Evolutionary conservation across 495 filamentous ascomycete genomes (phyloP), one percentile per base, ranked within the genome.

Genomic region (Tuber umbilicatum): DNA sequence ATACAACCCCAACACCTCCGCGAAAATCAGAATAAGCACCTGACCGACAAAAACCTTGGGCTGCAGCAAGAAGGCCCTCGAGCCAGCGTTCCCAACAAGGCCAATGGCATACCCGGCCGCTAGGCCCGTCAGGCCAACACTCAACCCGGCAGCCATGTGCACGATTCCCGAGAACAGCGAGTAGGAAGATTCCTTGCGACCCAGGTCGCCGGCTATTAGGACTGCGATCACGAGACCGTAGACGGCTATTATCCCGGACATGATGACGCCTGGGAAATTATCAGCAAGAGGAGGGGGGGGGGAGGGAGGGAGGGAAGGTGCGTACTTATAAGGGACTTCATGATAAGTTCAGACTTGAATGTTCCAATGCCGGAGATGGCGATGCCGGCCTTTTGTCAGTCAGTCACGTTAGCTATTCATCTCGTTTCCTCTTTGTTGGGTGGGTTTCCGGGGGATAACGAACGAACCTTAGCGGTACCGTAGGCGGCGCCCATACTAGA

Each of bases 211-310:
- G 23, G 93, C 91, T 82, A 98, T 98, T 43, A 99, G 88, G 80
- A 99, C 95, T 27, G 94, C 90, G 77, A 99, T 92, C 77, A 99
- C 95, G 68, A 99, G 92, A 47, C 94, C 90, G 85, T 99, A 99
- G 78, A 99, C 96, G 47, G 95, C 95, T 79, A 99, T 93, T 82
- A 99, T 99, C 88, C 95, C 95, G 82, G 95, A 96, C 95, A 99
- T 99, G 86, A 99, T 93, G 77, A 98, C 94, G 73, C 94, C 95
- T 19, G 96, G 10, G 23, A 55, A 55, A 55, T n/a, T 14, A 10
- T 27, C 94, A 50, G 97, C n/a, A 87, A 69, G 92, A 97, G 93
- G 94, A 78, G 73, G 31, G 67, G 68, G 64, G 81, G 31, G 23
- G 60, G 10, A 17, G 2, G 37, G 23, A 21, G 7, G 12, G 67